phyloP scores from a whole-genome alignment of 2,329 filamentous ascomycete species.

The Biscogniauxia sp. region DNA sequence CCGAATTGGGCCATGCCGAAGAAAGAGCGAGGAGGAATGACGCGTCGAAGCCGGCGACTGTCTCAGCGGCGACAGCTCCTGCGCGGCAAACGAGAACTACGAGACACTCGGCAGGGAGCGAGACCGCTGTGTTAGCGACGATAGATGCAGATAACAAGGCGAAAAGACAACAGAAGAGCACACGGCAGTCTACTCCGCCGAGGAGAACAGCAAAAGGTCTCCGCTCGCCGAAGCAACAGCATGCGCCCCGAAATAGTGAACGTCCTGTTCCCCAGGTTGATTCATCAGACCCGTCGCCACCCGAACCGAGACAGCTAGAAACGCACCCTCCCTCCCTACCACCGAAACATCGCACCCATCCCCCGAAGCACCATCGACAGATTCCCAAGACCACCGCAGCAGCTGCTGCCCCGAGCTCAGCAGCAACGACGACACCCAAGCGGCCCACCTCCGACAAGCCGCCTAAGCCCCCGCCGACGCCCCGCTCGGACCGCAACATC shows the following conservation, averaged over 20 bases:
- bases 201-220: neutral
- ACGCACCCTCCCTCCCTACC: neutral
- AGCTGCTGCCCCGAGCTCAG: no score
- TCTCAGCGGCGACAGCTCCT: neutral
- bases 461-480: constrained; percentile 31
- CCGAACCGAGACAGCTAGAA: no score
- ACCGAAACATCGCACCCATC: neutral
- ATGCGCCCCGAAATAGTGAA: neutral
- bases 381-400: constrained; percentile 1
- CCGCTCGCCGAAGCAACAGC: neutral
- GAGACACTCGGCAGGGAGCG: constrained; percentile 3
- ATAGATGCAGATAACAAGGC: neutral
- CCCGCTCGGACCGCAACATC: constrained; percentile 68
- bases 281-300: neutral
- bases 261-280: neutral
- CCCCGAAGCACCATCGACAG: constrained; percentile 1
- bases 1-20: constrained; percentile 1
- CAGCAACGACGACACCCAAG: neutral
- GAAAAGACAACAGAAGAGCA: constrained; percentile 8
- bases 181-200: constrained; percentile 8
- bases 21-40: constrained; percentile 9
- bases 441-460: constrained; percentile 11
- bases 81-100: constrained; percentile 16
- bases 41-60: constrained; percentile 15
- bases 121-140: neutral